Evolutionary conservation across 1,284 basidiomycete species (phyloP).

Genomic region (Neotropicomus parvogracilis): DNA sequence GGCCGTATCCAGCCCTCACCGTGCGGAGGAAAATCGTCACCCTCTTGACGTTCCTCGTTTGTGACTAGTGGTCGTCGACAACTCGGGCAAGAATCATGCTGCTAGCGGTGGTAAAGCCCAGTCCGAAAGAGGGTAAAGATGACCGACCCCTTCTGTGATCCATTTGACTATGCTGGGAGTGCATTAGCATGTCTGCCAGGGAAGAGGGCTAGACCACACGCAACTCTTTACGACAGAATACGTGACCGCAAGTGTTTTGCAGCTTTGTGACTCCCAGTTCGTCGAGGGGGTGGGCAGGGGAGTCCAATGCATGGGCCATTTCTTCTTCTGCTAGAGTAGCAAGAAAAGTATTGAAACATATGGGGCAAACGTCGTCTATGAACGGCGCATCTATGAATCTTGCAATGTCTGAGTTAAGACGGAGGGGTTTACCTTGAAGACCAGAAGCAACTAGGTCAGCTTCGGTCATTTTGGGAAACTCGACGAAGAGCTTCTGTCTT

Average conservation of each 20-base stretch:
- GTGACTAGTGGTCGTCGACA: constrained; percentile 49
- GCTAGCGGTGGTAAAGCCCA: constrained; percentile 9
- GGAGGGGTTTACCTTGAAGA: constrained; percentile 36
- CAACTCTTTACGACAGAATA: constrained; percentile 75
- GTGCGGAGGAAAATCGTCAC: background rate
- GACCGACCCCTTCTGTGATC: constrained; percentile 55
- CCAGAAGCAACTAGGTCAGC: constrained; percentile 38
- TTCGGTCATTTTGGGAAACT: constrained; percentile 44
- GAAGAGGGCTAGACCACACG: constrained; percentile 12
- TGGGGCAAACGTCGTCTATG: constrained; percentile 62
- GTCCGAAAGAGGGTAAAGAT: constrained; percentile 4
- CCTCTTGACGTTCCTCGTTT: constrained; percentile 16
- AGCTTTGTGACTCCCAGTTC: constrained; percentile 65
- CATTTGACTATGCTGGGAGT: constrained; percentile 56
- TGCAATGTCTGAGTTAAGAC: background rate
- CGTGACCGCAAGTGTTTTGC: constrained; percentile 58
- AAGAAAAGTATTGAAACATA: constrained; percentile 63
- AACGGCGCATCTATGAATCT: background rate
- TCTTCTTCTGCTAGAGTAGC: constrained; percentile 71
- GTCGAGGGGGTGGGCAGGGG: constrained; percentile 64
- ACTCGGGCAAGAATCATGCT: constrained; percentile 63
- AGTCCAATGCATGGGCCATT: constrained; percentile 66
- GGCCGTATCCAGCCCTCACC: constrained; percentile 22
- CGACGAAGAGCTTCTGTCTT: constrained; percentile 34
- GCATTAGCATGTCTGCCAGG: constrained; percentile 15